These are phyloP conservation scores for Fraxinus platypoda DNA, from an alignment of 305 asterid species.

Conservation along the genomic window DNA sequence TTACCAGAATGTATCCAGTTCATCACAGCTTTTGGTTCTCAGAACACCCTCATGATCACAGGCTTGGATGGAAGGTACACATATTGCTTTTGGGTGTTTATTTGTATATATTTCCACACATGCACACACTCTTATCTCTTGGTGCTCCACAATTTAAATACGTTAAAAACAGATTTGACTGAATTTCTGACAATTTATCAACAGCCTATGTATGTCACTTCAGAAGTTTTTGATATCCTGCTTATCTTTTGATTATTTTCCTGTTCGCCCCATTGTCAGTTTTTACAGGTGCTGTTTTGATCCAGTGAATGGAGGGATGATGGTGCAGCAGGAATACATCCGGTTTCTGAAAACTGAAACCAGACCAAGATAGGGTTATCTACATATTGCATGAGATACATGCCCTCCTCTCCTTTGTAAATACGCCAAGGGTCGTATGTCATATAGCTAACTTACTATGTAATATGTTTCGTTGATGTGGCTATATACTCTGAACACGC, in stretches of 20 bases:
- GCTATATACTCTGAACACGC: background rate
- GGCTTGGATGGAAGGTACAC: constrained; percentile 89
- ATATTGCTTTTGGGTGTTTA: background rate
- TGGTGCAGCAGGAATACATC: constrained; percentile 77
- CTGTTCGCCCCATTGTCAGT: constrained; percentile 39
- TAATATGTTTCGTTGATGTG: constrained; percentile 7
- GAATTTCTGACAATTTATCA: background rate
- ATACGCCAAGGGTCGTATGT: constrained; percentile 8
- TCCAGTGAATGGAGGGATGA: constrained; percentile 77
- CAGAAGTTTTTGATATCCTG: constrained; percentile 6
- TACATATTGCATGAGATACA: background rate
- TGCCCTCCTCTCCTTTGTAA: constrained; percentile 3
- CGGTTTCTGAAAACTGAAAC: constrained; percentile 70
- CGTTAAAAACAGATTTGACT: background rate
- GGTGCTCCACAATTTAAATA: background rate
- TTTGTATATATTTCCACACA: background rate
- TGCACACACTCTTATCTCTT: background rate
- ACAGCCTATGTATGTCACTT: background rate
- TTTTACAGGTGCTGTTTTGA: constrained; percentile 86
- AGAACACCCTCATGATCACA: constrained; percentile 53
- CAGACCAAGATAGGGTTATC: constrained; percentile 35
- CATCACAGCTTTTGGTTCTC: constrained; percentile 80
- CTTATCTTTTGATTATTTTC: constrained; percentile 17
- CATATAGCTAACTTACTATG: constrained; percentile 2
- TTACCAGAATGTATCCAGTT: constrained; percentile 72